phyloP scores from a whole-genome alignment of 768 basidiomycete species.

The Fomitopsis serialis region DNA sequence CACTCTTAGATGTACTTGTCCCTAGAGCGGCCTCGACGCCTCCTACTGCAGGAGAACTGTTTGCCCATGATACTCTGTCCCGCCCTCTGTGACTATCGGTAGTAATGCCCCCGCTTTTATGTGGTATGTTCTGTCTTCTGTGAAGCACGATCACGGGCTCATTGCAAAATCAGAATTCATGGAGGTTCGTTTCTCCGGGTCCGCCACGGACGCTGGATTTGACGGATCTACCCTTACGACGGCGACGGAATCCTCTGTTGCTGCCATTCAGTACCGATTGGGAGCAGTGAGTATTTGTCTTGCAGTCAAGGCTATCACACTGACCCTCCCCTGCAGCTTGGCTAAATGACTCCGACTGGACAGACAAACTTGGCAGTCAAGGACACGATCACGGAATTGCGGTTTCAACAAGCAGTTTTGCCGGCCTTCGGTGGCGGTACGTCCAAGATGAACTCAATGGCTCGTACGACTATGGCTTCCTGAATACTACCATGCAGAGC shows the following conservation, averaged over 20 bases:
- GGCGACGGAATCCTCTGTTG: slow-evolving; percentile 70
- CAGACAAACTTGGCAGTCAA: slow-evolving; percentile 67
- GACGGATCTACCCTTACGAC: slow-evolving; percentile 74
- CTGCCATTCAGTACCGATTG: slow-evolving; percentile 80
- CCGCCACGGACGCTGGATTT: slow-evolving; percentile 64
- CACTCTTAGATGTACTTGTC: slow-evolving; percentile 53
- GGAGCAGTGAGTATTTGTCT: slow-evolving; percentile 49
- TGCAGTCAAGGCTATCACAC: not conserved
- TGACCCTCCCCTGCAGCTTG: slow-evolving; percentile 43
- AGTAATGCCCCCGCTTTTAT: slow-evolving; percentile 46
- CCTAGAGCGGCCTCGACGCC: slow-evolving; percentile 49
- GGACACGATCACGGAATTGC: slow-evolving; percentile 61
- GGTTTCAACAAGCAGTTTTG: slow-evolving; percentile 52
- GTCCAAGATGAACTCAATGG: slow-evolving; percentile 42
- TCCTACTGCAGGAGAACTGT: slow-evolving; percentile 70
- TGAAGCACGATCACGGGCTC: not conserved
- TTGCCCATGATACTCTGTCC: slow-evolving; percentile 74
- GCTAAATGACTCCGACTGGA: slow-evolving; percentile 67
- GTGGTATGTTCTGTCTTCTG: slow-evolving; percentile 39
- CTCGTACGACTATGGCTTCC: slow-evolving; percentile 65
- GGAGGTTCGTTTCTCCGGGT: slow-evolving; percentile 80
- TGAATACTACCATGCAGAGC: slow-evolving; percentile 47
- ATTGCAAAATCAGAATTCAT: slow-evolving; percentile 54
- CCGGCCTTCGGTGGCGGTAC: slow-evolving; percentile 64
- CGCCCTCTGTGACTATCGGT: slow-evolving; percentile 30